A percentile compares a stretch with the other conserved stretches of the same genome.
Evolutionary conservation across 129 eudicot species (phyloP).

Genomic region (Flaveria brownii): DNA sequence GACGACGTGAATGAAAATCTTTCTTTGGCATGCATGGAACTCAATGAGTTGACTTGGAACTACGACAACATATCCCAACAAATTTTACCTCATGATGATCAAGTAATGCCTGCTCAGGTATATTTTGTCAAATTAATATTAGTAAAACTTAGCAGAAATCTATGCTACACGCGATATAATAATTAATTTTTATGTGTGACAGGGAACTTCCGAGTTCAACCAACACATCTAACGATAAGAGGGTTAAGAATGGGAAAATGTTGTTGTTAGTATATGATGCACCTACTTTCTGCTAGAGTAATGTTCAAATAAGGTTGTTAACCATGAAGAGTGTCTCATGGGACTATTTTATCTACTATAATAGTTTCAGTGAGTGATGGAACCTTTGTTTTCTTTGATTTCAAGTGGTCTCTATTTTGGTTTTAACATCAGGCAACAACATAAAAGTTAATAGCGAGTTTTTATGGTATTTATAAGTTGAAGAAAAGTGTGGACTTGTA

Average conservation of each 20-base stretch:
- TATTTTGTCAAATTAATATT: background rate
- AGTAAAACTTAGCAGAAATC: background rate
- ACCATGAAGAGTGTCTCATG: too few species aligned
- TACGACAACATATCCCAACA: background rate
- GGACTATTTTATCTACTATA: too few species aligned
- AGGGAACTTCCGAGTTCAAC: conserved; percentile 6
- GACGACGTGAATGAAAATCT: background rate
- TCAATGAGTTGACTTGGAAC: background rate
- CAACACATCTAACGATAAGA: background rate
- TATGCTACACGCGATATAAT: background rate
- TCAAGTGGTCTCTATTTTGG: background rate
- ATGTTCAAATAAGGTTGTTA: too few species aligned
- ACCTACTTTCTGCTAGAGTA: background rate
- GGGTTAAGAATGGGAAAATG: background rate
- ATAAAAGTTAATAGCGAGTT: background rate
- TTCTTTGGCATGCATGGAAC: conserved; percentile 4
- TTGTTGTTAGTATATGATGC: background rate
- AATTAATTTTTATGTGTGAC: background rate
- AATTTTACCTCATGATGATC: background rate
- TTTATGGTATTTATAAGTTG: background rate
- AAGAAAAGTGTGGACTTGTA: too few species aligned
- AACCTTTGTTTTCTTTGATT: background rate
- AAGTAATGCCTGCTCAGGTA: conserved; percentile 8
- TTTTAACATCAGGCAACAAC: background rate
- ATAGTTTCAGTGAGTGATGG: too few species aligned